Conservation (phyloP, 495 filamentous ascomycete genomes). For the Trichoderma reesei region DNA sequence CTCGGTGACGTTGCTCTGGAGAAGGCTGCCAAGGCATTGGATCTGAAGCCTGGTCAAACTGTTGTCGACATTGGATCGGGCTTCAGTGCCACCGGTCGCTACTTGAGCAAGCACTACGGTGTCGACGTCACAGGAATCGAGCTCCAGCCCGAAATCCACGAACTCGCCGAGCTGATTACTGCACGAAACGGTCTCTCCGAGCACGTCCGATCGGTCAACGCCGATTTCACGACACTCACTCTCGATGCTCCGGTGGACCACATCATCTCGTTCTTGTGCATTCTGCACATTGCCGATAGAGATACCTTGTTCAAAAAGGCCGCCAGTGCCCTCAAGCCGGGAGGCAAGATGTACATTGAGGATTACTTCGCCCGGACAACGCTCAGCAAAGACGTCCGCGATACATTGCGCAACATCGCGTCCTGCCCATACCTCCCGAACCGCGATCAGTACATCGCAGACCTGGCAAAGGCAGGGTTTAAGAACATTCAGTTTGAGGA, state of each 20-base stretch:
- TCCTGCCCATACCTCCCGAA: constrained; percentile 12
- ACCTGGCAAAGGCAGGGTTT: constrained; percentile 12
- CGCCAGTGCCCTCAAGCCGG: constrained; percentile 9
- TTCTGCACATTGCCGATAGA: constrained; percentile 12
- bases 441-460: constrained; percentile 2
- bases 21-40: background rate
- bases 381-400: constrained; percentile 1
- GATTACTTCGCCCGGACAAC: constrained; percentile 10
- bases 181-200: background rate
- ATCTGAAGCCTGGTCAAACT: constrained; percentile 4
- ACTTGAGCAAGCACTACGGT: constrained; percentile 10
- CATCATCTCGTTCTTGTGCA: constrained; percentile 13
- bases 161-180: constrained; percentile 13
- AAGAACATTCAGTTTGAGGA: constrained; percentile 10
- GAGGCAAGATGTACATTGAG: constrained; percentile 12
- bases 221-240: constrained; percentile 3
- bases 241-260: constrained; percentile 7
- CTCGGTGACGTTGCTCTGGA: constrained; percentile 12
- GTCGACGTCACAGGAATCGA: constrained; percentile 13
- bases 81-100: constrained; percentile 14
- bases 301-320: constrained; percentile 11
- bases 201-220: constrained; percentile 12
- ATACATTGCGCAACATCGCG: constrained; percentile 9
- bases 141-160: constrained; percentile 13
- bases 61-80: constrained; percentile 12